Conservation (phyloP, 2,329 filamentous ascomycete genomes). For the Curvularia sp. region DNA sequence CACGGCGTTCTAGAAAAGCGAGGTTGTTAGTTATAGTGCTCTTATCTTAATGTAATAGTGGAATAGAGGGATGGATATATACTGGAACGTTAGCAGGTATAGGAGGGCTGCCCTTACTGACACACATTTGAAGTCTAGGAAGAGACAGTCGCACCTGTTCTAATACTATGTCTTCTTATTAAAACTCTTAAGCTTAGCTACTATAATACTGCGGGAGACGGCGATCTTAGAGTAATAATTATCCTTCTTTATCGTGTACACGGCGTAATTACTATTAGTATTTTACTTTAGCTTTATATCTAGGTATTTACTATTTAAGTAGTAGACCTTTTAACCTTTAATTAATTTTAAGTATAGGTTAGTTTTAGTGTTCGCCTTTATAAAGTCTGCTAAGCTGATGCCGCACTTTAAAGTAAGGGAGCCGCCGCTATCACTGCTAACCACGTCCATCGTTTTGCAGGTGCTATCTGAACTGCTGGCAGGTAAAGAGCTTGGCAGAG, state of each 20-base stretch:
- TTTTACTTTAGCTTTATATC: conserved; percentile 20
- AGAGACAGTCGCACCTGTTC: conserved; percentile 23
- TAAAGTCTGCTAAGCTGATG: not conserved
- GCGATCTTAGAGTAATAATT: conserved; percentile 21
- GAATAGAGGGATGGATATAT: not conserved
- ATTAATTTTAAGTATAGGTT: not conserved
- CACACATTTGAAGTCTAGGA: conserved; percentile 15
- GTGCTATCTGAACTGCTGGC: not conserved
- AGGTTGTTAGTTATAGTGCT: not conserved
- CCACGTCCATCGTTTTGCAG: not conserved
- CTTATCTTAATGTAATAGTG: not conserved
- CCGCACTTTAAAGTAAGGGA: not conserved
- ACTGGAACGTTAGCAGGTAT: conserved; percentile 31
- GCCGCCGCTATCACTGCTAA: not conserved
- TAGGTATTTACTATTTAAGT: conserved; percentile 14
- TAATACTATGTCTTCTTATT: conserved; percentile 29
- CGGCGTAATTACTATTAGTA: conserved; percentile 13
- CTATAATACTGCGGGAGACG: conserved; percentile 2
- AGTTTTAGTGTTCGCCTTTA: not conserved
- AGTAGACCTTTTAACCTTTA: conserved; percentile 19
- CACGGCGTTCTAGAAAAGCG: conserved; percentile 37
- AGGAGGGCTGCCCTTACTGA: conserved; percentile 18
- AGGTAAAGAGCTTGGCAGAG: not conserved
- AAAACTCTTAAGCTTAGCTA: conserved; percentile 9
- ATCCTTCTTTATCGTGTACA: conserved; percentile 10